These are phyloP conservation scores for Heliamphora exappendiculata DNA, from an alignment of 148 eudicot genomes.

Conservation along the genomic window DNA sequence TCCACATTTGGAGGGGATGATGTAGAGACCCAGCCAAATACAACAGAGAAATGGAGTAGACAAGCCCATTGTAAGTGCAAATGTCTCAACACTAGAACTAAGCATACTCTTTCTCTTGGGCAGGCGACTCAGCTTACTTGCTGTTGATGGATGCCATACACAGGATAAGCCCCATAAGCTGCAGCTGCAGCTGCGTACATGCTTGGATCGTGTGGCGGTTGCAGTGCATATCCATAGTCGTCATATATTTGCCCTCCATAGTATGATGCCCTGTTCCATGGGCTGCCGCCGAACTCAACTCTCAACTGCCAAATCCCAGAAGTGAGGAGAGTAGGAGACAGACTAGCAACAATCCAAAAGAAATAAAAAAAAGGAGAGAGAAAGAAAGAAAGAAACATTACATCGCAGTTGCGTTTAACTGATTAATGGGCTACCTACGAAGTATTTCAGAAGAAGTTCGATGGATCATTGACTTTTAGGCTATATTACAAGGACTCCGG, in stretches of 20 bases:
- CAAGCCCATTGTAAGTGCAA: conserved; percentile 14
- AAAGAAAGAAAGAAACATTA: no score
- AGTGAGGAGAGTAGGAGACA: conserved; percentile 4
- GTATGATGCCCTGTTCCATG: conserved; percentile 76
- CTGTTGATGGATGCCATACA: conserved; percentile 67
- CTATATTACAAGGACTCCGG: no score
- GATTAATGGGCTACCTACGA: not conserved
- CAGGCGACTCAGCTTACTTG: conserved; percentile 55
- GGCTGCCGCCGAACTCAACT: conserved; percentile 61
- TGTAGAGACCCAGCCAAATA: conserved; percentile 39
- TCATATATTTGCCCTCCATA: conserved; percentile 76
- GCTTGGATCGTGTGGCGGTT: conserved; percentile 74
- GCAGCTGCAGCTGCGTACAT: conserved; percentile 74
- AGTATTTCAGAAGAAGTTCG: not conserved
- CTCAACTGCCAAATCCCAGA: conserved; percentile 44
- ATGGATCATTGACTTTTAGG: not conserved
- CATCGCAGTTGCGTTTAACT: not conserved
- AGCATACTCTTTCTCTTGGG: not conserved
- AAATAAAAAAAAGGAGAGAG: no score
- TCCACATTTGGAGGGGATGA: conserved; percentile 37
- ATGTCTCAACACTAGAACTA: conserved; percentile 1
- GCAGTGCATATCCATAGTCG: conserved; percentile 67
- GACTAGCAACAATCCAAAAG: no score
- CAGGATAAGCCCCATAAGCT: conserved; percentile 72
- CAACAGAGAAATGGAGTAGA: conserved; percentile 34